Percentiles rank a stretch among this genome's conserved stretches.
Evolutionary conservation across 2,329 filamentous ascomycete species (phyloP).

Genomic region (Penicillium oxalicum): DNA sequence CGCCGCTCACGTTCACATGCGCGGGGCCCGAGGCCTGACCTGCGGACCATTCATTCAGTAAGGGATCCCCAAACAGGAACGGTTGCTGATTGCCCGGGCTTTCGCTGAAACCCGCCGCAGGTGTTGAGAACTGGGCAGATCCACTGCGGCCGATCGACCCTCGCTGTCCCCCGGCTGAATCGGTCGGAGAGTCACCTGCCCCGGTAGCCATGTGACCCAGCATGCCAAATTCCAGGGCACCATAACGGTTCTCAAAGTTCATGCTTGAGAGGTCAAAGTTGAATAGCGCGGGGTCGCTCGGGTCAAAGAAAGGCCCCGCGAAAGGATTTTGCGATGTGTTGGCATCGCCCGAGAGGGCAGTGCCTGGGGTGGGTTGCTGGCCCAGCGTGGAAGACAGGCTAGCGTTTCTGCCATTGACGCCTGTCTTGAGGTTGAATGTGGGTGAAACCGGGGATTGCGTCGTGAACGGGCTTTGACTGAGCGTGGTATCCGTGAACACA

Average conservation of each 20-base stretch:
- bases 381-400: conserved; percentile 38
- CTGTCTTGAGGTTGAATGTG: conserved; percentile 55
- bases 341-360: conserved; percentile 46
- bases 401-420: conserved; percentile 31
- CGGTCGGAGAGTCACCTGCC: conserved; percentile 70
- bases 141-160: conserved; percentile 43
- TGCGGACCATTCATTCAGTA: conserved; percentile 43
- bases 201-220: conserved; percentile 93
- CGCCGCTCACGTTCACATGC: conserved; percentile 31
- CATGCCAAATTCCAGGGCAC: conserved; percentile 92
- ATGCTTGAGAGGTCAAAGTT: conserved; percentile 93
- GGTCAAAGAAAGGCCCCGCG: conserved; percentile 67
- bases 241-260: conserved; percentile 94
- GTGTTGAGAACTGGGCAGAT: conserved; percentile 37
- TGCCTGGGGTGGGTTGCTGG: conserved; percentile 42
- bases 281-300: conserved; percentile 85
- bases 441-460: conserved; percentile 67
- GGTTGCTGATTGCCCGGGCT: conserved; percentile 40
- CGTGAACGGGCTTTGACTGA: conserved; percentile 51
- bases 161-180: conserved; percentile 44
- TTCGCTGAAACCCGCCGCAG: conserved; percentile 39
- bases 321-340: conserved; percentile 40
- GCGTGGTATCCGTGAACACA: conserved; percentile 45
- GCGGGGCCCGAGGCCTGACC: conserved; percentile 28
- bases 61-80: conserved; percentile 43